Evolutionary conservation across 306 rosid genomes (phyloP).

Genomic region (Vigna reflexopilosa): DNA sequence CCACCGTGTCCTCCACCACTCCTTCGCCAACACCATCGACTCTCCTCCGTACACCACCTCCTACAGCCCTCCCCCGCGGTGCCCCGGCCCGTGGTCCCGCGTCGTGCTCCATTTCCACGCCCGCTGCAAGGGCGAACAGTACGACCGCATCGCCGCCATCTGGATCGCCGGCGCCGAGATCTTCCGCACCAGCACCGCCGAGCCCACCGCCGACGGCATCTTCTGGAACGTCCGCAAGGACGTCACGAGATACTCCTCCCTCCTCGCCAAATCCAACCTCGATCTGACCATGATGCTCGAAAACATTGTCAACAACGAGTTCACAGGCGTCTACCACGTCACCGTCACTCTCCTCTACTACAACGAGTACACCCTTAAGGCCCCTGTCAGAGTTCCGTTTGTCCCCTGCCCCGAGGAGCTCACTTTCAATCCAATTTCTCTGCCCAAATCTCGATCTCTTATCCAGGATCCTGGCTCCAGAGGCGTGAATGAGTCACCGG

Average conservation of each 20-base stretch:
- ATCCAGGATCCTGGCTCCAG: conserved; percentile 26
- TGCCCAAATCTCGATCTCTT: conserved; percentile 15
- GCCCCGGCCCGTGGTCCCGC: conserved; percentile 70
- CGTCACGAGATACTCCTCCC: conserved; percentile 70
- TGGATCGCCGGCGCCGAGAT: conserved; percentile 85
- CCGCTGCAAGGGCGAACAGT: conserved; percentile 69
- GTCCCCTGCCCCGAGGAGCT: neutral
- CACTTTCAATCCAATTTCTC: neutral
- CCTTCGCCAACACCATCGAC: conserved; percentile 74
- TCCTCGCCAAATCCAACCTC: conserved; percentile 49
- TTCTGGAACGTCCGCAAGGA: conserved; percentile 84
- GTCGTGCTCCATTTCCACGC: conserved; percentile 62
- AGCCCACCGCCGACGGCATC: conserved; percentile 61
- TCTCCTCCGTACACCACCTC: conserved; percentile 67
- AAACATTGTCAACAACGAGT: conserved; percentile 58
- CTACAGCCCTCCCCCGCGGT: conserved; percentile 63
- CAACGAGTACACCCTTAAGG: conserved; percentile 32
- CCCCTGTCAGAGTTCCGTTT: conserved; percentile 42
- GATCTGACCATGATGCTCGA: conserved; percentile 82
- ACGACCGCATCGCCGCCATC: conserved; percentile 80
- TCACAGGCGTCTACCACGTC: conserved; percentile 75
- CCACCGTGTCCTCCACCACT: conserved; percentile 59
- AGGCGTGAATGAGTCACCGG: conserved; percentile 49
- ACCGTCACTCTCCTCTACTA: conserved; percentile 57
- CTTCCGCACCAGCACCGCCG: conserved; percentile 84